Base-by-base conservation (phyloP, 2,329 filamentous ascomycete species). In the Macrophomina phaseolina region DNA sequence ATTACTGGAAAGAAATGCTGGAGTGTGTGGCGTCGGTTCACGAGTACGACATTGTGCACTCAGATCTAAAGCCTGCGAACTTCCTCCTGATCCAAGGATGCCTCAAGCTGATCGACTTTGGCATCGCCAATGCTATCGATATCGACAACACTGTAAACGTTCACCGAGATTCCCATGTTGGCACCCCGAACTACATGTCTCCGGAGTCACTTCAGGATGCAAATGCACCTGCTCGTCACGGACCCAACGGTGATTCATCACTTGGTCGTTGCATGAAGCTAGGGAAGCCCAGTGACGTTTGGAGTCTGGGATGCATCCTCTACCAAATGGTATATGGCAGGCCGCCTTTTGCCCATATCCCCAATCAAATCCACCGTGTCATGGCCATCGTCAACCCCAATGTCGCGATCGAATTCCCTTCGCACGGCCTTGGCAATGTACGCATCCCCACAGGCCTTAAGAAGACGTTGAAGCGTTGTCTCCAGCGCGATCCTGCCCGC, bases 1-100 rank as follows among this genome's bases (percentile, higher is more conserved):
- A 92, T 80, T 97, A 97, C 83, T 99, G 95, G 95, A 95, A 97
- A 78, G 95, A 99, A 80, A 99, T 99, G 95, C 89, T 99, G 18
- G 93, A 97, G 78, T 98, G 95, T 76, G 88, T 99, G 5, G 88
- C 92, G 71, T 88, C 94, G 0, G 93, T 99, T 0, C 95, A 99
- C 76, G 87, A 91, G 12, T 86, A 90, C 76, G 93, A 97, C 75
- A 94, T 99, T 70, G 95, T 99, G 3, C 95, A 99, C 80, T 97
- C 93, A 0, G 95, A 99, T 76, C 84, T 99, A 45, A 99, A 99
- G 79, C 95, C 95, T 0, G 94, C 94, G 73, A 99, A 99, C 77
- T 99, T 99, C 77, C 90, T 99, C 30, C 85, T 98, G 23, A 93
- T 97, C 18, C 89, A 93, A 75, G 95, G 95, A 30, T 88, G 90